Evolutionary conservation across 352 stramenopile species (phyloP), one percentile per base, ranked within the genome.

Genomic region (Pythium phragmitis): DNA sequence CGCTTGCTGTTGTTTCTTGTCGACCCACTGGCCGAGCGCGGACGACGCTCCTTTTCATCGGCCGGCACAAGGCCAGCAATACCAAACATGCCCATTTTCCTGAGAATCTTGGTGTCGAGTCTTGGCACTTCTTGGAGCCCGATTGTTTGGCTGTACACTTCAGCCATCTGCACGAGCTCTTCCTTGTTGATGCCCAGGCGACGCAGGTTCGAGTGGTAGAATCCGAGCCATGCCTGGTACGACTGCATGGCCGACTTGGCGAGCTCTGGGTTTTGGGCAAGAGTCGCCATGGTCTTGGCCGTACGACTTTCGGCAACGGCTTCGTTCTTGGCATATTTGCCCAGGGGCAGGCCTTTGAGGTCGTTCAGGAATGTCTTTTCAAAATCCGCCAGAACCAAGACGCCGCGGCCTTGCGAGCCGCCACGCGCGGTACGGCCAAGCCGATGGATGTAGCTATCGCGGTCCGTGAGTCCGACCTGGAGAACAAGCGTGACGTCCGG

Each of bases 361-460:
- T 92, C 76, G 33, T 90, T 76, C 23, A 93, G 63, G 46, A 95
- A 68, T 50, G 66, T 67, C 26, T 65, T 75, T 73, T 98, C 93
- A 63, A 97, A 97, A 54, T 94, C 78, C 6, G 77, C 71, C 28
- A 98, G 75, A 41, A 98, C 65, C 33, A 98, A 67, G 30, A 96
- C 65, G 51, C 89, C 89, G 33, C 85, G 76, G 19, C 91, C 92
- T 43, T 79, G 73, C 70, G 94, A 96, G 28, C 91, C 91, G 33
- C 86, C 90, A 61, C 91, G 85, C 2, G 86, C 96, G 6, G 96
- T 99, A 65, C 96, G 89, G 34, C 96, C 96, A 3, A 99, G 72
- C 13, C 96, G 86, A 75, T 99, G 96, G 55, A 98, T 96, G 79
- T 98, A 99, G 67, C 97, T 92, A 55, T 96, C 91, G 28, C 82